Evolutionary conservation across 805 yeast species (phyloP), one percentile per base, ranked within the genome.

Genomic region (Schwanniomyces vanrijiae): DNA sequence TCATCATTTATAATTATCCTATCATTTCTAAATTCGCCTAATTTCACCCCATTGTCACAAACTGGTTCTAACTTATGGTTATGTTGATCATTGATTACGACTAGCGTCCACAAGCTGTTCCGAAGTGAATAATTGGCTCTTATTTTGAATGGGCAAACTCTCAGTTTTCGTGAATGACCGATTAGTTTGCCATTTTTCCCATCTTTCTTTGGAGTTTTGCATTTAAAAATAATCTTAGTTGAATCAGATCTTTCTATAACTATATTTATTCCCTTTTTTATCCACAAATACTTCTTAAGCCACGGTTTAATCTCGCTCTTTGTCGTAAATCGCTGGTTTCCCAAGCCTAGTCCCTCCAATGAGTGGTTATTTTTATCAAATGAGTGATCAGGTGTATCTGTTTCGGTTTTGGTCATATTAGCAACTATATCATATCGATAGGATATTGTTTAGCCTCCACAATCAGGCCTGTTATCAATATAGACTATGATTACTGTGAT

Each of bases 171-270:
- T 39, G 49, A 51, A 9, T 52, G 49, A n/a, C 43, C 39, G 50
- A 50, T 43, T 43, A 53, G 40, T 40, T 55, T 48, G 24, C 60
- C 48, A 42, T 49, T 51, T 16, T 45, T 37, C 13, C 50, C 44
- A 28, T 51, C 45, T 56, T 61, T 50, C 49, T 21, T 51, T 10
- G 41, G 40, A 19, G 76, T 71, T 53, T 80, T 82, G 58, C 88
- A 83, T 55, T 80, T 78, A 65, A 83, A 83, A 14, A 82, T 80
- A 16, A 83, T 81, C 60, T 83, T 83, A 38, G 77, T 66, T 41
- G 71, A 76, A 61, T 83, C 88, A 3, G 84, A 78, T 25, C 88
- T 64, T 64, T 81, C 87, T 46, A 83, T 82, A 13, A 81, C 87
- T 10, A 83, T 69, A 45, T 73, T 74, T 35, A 81, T 75, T 4